Evolutionary conservation across 148 eudicot genomes (phyloP).

Genomic region (Rhododendron kiyosumense): DNA sequence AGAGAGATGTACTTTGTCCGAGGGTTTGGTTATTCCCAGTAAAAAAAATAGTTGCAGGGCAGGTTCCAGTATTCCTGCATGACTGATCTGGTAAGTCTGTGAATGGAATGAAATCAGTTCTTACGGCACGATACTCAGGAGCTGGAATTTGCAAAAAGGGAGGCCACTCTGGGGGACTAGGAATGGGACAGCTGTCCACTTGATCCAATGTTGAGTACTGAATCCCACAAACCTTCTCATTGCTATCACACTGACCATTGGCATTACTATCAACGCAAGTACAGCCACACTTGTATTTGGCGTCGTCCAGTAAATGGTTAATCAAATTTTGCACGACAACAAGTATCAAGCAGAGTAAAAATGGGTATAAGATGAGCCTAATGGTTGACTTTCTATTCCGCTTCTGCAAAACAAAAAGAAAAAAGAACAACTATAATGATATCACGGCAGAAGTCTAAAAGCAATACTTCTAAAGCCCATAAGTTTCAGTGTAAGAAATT

Average conservation of each 20-base stretch:
- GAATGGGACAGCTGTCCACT: constrained; percentile 51
- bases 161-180: constrained; percentile 79
- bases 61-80: constrained; percentile 66
- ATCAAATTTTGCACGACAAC: constrained; percentile 46
- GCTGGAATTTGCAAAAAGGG: constrained; percentile 74
- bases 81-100: constrained; percentile 64
- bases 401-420: constrained; percentile 42
- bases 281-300: constrained; percentile 69
- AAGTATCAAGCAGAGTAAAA: constrained; percentile 65
- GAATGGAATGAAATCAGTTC: constrained; percentile 36
- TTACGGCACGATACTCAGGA: constrained; percentile 61
- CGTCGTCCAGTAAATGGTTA: constrained; percentile 50
- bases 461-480: background rate
- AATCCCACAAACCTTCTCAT: constrained; percentile 50
- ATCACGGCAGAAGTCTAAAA: background rate
- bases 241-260: constrained; percentile 31
- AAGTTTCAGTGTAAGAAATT: background rate
- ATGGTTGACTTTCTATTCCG: constrained; percentile 55
- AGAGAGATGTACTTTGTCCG: constrained; percentile 48
- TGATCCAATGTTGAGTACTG: constrained; percentile 67
- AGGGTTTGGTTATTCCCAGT: constrained; percentile 74
- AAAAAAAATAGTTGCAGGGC: constrained; percentile 63
- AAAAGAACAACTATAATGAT: background rate
- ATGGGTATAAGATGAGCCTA: constrained; percentile 54
- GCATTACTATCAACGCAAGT: constrained; percentile 43